Evolutionary conservation across 1,284 basidiomycete genomes (phyloP).

Genomic region (Papiliotrema laurentii): DNA sequence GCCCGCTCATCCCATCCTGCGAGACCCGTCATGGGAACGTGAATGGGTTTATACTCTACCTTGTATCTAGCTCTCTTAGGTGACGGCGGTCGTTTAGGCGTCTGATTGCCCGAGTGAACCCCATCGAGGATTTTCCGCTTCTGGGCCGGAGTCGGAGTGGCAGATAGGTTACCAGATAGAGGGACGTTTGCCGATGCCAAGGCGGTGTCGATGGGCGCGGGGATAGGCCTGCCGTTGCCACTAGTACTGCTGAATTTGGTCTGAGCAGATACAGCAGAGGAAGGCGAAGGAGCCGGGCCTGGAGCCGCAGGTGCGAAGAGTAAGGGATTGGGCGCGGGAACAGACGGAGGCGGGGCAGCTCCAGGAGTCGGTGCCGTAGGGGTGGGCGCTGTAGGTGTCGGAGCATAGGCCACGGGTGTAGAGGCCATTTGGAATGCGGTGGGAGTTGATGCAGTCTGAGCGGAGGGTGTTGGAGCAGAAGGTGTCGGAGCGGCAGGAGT

Average conservation of each 20-base stretch:
- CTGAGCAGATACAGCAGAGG: no score
- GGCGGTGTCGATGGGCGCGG: neutral
- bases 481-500: neutral
- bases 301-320: neutral
- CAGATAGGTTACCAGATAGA: neutral
- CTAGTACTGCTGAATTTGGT: neutral
- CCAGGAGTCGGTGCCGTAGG: neutral
- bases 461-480: neutral
- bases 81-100: slow-evolving; percentile 10
- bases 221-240: neutral
- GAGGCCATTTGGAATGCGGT: neutral
- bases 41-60: slow-evolving; percentile 84
- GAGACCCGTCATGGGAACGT: slow-evolving; percentile 68
- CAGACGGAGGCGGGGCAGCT: no score
- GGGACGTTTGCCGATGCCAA: neutral
- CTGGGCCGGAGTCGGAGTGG: neutral
- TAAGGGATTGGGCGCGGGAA: no score
- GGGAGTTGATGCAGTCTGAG: neutral
- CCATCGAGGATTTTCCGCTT: neutral
- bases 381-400: neutral
- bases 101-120: neutral
- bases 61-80: slow-evolving; percentile 61
- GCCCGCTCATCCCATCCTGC: slow-evolving; percentile 79
- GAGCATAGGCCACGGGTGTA: neutral
- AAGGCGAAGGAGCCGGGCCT: neutral